Evolutionary conservation across 345 rosid genomes (phyloP).

Genomic region (Boechera stricta): DNA sequence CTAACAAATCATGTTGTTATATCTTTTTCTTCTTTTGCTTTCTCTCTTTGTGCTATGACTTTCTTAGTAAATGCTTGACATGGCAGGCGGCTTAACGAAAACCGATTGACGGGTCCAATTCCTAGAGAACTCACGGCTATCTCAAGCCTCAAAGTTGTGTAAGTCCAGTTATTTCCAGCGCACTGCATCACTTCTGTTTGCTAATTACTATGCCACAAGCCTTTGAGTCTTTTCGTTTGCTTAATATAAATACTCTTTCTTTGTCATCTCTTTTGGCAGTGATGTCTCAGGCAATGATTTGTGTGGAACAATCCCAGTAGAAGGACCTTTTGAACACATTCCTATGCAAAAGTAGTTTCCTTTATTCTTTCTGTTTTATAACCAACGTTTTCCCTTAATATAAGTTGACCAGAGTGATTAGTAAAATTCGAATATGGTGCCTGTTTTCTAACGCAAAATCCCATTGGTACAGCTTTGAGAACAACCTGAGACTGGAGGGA

Average conservation of each 20-base stretch:
- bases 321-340: conserved; percentile 85
- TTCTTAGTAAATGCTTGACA: background rate
- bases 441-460: background rate
- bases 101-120: conserved; percentile 72
- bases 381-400: background rate
- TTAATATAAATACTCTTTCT: background rate
- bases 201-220: background rate
- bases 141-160: conserved; percentile 38
- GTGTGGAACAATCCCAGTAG: conserved; percentile 86
- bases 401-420: background rate
- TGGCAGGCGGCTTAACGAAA: conserved; percentile 65
- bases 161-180: conserved; percentile 21
- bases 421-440: background rate
- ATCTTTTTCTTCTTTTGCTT: background rate
- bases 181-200: background rate
- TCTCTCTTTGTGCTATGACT: background rate
- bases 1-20: background rate
- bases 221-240: background rate
- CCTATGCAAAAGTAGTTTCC: conserved; percentile 71
- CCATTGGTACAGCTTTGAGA: conserved; percentile 65
- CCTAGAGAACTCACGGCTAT: conserved; percentile 48
- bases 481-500: conserved; percentile 79
- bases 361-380: background rate
- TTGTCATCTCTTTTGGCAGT: conserved; percentile 44
- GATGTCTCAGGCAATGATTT: conserved; percentile 81